Base-by-base conservation (phyloP, 768 basidiomycete species). In the Suillus lakei region DNA sequence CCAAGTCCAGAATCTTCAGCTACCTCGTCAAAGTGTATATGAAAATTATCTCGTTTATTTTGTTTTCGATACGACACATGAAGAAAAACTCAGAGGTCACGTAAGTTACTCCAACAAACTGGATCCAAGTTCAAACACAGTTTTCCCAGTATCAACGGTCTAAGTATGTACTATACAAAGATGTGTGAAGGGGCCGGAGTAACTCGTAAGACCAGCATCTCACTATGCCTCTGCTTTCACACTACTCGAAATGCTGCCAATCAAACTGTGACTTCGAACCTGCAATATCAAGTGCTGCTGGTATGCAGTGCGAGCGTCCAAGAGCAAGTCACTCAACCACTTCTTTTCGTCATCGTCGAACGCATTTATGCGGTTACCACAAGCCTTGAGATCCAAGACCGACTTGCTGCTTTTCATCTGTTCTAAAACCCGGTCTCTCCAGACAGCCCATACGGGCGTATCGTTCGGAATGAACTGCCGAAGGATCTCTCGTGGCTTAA, bases 1-100 rank as follows among this genome's bases (percentile, higher is more conserved):
- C 3, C 12, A 41, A 58, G 21, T 18, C 26, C n/a, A 12, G 46
- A 34, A 2, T 12, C 8, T 64, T 71, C 63, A 62, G 26, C 63
- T 76, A 75, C 48, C 60, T 56, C 21, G 43, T 74, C 50, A 70
- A 70, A 48, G 72, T 15, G 12, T 32, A 2, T 1, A 51, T 66
- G 7, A 62, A 64, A 3, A n/a, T n/a, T n/a, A n/a, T n/a, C n/a
- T n/a, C n/a, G n/a, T n/a, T n/a, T n/a, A n/a, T n/a, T n/a, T n/a
- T n/a, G n/a, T n/a, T n/a, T n/a, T n/a, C n/a, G n/a, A n/a, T n/a
- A n/a, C n/a, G n/a, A n/a, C n/a, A n/a, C n/a, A n/a, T n/a, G n/a
- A n/a, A n/a, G n/a, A n/a, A n/a, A n/a, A n/a, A n/a, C n/a, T n/a
- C n/a, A n/a, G n/a, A n/a, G n/a, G n/a, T n/a, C n/a, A n/a, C n/a